Conservation (phyloP, 306 rosid genomes). For the Pterocarpus macrocarpus region DNA sequence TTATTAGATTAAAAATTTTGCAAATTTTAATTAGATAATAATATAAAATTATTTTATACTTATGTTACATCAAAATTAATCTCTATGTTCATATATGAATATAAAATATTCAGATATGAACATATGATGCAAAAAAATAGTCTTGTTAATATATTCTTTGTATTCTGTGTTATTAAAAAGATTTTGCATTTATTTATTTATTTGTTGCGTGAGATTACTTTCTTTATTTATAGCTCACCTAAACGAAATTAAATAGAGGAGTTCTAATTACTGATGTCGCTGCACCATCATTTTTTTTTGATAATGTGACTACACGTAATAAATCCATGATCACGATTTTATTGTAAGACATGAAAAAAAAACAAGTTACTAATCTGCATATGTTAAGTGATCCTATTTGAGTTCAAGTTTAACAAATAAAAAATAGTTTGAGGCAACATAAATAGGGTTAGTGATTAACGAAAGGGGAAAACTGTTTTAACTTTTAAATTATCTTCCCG, state of each 20-base stretch:
- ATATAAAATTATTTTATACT: no score
- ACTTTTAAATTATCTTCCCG: background rate
- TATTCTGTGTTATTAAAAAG: background rate
- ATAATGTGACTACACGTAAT: constrained; percentile 1
- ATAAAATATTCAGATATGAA: no score
- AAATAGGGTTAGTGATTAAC: constrained; percentile 1
- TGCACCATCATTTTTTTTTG: background rate
- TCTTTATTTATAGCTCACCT: background rate
- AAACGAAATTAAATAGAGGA: constrained; percentile 20
- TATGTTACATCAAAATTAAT: no score
- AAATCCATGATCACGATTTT: constrained; percentile 10
- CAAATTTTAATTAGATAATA: no score
- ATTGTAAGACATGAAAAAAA: constrained; percentile 1
- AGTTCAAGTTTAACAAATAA: constrained; percentile 12
- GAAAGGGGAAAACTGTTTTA: constrained; percentile 1
- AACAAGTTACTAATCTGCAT: background rate
- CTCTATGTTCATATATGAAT: no score
- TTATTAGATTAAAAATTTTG: no score
- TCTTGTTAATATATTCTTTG: background rate
- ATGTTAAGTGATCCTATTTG: constrained; percentile 32
- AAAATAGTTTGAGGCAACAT: background rate
- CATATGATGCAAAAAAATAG: background rate
- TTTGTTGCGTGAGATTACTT: background rate
- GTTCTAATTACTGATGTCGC: background rate
- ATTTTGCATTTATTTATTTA: constrained; percentile 11